Percentiles rank a stretch among this genome's conserved stretches.
Evolutionary conservation across 106 monocot species (phyloP).

Genomic region (Apostasia ramifera): DNA sequence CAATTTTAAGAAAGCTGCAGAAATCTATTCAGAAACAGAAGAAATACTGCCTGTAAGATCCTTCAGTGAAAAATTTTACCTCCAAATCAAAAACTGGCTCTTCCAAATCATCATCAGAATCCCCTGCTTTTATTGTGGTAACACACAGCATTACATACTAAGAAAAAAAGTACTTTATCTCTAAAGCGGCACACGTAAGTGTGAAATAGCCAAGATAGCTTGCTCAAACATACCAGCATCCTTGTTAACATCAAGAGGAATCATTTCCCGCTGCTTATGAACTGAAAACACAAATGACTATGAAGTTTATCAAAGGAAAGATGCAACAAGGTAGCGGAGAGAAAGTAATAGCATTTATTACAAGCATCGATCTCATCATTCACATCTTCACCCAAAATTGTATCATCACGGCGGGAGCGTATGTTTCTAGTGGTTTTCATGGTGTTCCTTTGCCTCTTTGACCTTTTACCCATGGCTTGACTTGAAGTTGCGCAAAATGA

Average conservation of each 20-base stretch:
- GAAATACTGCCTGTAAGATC: neutral
- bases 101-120: conserved; percentile 57
- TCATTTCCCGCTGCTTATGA: conserved; percentile 80
- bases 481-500: no score
- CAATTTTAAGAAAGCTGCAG: neutral
- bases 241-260: conserved; percentile 47
- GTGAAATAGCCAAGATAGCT: neutral
- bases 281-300: conserved; percentile 28
- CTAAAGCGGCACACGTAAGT: neutral
- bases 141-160: neutral
- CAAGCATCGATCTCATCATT: conserved; percentile 7
- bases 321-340: neutral
- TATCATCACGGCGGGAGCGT: neutral
- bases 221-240: conserved; percentile 16
- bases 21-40: neutral
- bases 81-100: conserved; percentile 68
- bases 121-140: conserved; percentile 6
- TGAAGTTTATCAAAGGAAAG: neutral
- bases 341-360: neutral
- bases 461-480: conserved; percentile 2
- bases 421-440: neutral
- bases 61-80: conserved; percentile 13
- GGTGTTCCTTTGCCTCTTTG: neutral
- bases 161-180: neutral
- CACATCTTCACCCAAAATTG: neutral